Conservation (phyloP, 257 asterid genomes). For the Oldenlandia corymbosa region DNA sequence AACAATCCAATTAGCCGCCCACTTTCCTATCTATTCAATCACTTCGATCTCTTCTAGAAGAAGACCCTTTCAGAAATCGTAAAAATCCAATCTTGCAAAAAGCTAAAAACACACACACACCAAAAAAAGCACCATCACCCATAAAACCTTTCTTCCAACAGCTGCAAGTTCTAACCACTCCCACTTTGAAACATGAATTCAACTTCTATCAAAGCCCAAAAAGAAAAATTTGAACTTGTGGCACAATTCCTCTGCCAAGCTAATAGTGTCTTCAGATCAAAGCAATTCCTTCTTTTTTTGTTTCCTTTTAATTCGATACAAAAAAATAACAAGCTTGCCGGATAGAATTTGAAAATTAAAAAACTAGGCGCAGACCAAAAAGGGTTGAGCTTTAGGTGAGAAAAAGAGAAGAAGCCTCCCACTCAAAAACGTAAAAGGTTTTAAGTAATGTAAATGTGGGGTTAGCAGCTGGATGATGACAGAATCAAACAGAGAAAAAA, state of each 20-base stretch:
- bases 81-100: conserved; percentile 11
- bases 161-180: neutral
- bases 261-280: conserved; percentile 20
- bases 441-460: conserved; percentile 17
- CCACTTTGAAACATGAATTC: neutral
- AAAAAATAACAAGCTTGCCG: conserved; percentile 9
- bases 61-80: conserved; percentile 3
- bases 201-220: neutral
- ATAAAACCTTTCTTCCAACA: neutral
- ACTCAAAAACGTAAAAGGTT: conserved; percentile 4
- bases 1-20: conserved; percentile 17
- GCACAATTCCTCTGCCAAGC: neutral
- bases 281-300: conserved; percentile 12
- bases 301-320: neutral
- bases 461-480: conserved; percentile 17
- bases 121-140: conserved; percentile 5
- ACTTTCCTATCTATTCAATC: conserved; percentile 19
- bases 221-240: neutral
- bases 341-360: too few species aligned
- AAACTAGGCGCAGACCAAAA: conserved; percentile 3
- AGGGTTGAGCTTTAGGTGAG: conserved; percentile 7
- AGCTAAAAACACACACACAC: neutral
- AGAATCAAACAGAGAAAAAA: neutral
- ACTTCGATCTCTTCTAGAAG: conserved; percentile 2
- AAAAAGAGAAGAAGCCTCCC: conserved; percentile 5